Conservation (phyloP, 129 eudicot genomes). For the Kitagawia praeruptora region DNA sequence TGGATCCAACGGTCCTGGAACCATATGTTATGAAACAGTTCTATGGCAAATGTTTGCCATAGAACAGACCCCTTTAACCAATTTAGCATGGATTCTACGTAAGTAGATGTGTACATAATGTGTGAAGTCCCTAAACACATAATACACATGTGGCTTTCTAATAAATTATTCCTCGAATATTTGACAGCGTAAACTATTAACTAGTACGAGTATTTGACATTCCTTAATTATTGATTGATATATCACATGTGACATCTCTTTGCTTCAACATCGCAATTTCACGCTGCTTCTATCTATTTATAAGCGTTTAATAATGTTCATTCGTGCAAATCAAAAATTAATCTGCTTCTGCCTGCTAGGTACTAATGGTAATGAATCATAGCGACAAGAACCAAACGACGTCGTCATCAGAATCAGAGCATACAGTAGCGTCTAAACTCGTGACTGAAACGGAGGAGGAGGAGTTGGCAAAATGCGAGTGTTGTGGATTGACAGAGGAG, state of each 20-base stretch:
- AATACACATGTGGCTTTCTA: not conserved
- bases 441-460: conserved; percentile 15
- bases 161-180: too few species aligned
- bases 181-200: too few species aligned
- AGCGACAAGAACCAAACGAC: not conserved
- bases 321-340: too few species aligned
- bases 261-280: not conserved
- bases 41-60: too few species aligned
- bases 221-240: not conserved
- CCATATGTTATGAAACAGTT: too few species aligned
- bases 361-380: not conserved
- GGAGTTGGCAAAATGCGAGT: conserved; percentile 52
- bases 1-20: too few species aligned
- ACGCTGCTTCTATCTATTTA: not conserved
- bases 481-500: conserved; percentile 54
- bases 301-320: not conserved
- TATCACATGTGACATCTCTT: too few species aligned
- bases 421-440: not conserved
- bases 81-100: not conserved
- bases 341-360: too few species aligned
- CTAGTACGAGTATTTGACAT: too few species aligned
- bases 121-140: not conserved
- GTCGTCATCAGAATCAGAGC: conserved; percentile 1
- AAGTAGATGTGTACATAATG: not conserved
- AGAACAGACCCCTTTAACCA: too few species aligned